A percentile compares a stretch with the other conserved stretches of the same genome.
Evolutionary conservation across 495 filamentous ascomycete species (phyloP).

Genomic region (Glutinoglossum americanum): DNA sequence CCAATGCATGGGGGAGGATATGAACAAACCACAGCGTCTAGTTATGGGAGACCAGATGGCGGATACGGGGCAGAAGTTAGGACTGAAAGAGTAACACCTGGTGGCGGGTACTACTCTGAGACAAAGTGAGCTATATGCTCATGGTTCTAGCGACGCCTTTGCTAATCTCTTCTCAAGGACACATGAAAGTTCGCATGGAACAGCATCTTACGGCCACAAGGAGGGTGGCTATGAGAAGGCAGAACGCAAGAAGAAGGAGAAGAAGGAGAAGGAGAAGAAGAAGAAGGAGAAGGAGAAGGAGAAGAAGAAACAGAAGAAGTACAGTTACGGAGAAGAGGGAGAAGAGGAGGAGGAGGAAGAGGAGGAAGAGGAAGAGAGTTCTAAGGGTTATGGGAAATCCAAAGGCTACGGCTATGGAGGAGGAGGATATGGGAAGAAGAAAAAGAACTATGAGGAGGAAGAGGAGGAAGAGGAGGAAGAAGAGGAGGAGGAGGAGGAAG

Average conservation of each 20-base stretch:
- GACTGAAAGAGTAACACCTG: background rate
- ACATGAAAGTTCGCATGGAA: background rate
- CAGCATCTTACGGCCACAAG: background rate
- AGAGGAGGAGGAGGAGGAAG: background rate
- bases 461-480: background rate
- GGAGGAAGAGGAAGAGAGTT: background rate
- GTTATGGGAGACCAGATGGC: background rate
- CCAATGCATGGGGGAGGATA: slow-evolving; percentile 5
- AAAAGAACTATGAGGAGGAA: background rate
- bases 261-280: slow-evolving; percentile 1
- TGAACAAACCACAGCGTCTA: slow-evolving; percentile 1
- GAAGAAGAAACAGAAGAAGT: background rate
- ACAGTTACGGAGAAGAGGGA: background rate
- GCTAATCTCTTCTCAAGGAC: background rate
- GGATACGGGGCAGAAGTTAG: slow-evolving; percentile 1
- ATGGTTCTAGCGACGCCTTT: background rate
- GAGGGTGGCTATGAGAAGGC: background rate
- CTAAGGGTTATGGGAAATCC: background rate
- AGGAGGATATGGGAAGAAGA: background rate
- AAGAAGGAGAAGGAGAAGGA: background rate
- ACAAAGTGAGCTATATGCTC: background rate
- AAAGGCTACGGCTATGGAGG: background rate
- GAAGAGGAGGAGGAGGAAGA: background rate
- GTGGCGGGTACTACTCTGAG: background rate
- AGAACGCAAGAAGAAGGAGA: slow-evolving; percentile 1